Base-by-base conservation (phyloP, 352 stramenopile species). In the Albugo candida region DNA sequence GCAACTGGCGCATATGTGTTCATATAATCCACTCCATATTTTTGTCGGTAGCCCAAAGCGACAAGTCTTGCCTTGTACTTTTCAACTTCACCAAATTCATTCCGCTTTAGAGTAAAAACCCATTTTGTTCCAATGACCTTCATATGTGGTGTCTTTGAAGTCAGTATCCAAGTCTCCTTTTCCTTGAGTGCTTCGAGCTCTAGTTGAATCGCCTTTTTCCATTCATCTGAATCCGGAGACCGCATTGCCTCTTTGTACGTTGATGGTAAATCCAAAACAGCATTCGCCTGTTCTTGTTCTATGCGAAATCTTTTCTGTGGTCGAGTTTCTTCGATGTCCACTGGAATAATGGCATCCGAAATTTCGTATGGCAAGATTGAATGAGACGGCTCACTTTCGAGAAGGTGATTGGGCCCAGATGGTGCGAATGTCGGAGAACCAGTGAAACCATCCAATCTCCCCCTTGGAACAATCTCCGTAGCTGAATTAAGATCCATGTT, bases 1-100 rank as follows among this genome's bases (percentile, higher is more conserved):
- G 61, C 44, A 18, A 63, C 57, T 12, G 60, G 57, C 13, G 54
- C 52, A 46, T 61, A 63, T 2, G 51, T 67, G 14, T 63, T 16
- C 0, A 6, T 34, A 39, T 55, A 65, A 34, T 67, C 52, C 0
- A 67, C 27, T 13, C 49, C 49, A 13, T 42, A 50, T 5, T 18
- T 49, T 37, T 67, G 61, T 13, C 48, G 13, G 44, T 44, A 70
- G 11, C 59, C 52, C 3, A 54, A 47, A 1, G 58, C 43, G 16
- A 62, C 49, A 0, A 65, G 34, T 10, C 62, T 45, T 20, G 56
- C 52, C 43, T 70, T 67, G 41, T 49, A 65, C 0, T 56, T 46
- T 11, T 44, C 35, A 13, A 60, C 45, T 5, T 60, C 45, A 5
- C 49, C 50, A 24, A 24, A 24, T n/a, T 53, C 49, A 18, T 52